These are phyloP conservation scores for Meyerozyma sp. DNA, from an alignment of 1,139 yeast genomes.

Conservation along the genomic window DNA sequence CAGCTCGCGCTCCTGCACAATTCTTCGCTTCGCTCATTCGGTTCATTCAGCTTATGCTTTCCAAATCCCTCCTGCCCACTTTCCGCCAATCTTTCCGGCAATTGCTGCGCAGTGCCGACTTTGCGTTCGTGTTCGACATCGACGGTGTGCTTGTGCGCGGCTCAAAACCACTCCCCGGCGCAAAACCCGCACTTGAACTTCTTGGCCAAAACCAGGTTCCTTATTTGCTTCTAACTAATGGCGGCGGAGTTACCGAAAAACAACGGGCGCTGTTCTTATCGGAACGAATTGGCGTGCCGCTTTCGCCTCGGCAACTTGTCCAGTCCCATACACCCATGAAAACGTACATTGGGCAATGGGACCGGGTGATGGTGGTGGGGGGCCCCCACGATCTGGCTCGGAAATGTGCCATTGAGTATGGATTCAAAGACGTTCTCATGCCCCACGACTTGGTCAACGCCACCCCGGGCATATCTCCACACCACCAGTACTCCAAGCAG, in stretches of 20 bases:
- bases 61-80: neutral
- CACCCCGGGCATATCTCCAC: slow-evolving; percentile 67
- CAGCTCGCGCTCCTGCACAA: no score
- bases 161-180: slow-evolving; percentile 60
- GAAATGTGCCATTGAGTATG: slow-evolving; percentile 69
- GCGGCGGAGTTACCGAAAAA: slow-evolving; percentile 79
- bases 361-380: slow-evolving; percentile 76
- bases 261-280: slow-evolving; percentile 57
- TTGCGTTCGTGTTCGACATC: slow-evolving; percentile 50
- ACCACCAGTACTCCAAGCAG: slow-evolving; percentile 47
- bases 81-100: neutral
- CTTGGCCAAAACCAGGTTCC: slow-evolving; percentile 62
- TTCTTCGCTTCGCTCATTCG: neutral
- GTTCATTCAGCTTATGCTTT: neutral
- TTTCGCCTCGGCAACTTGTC: slow-evolving; percentile 64
- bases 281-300: slow-evolving; percentile 39
- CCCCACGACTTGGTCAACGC: slow-evolving; percentile 65
- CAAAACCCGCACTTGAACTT: slow-evolving; percentile 56
- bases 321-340: slow-evolving; percentile 92
- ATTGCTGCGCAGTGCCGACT: neutral
- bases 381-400: slow-evolving; percentile 70
- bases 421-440: slow-evolving; percentile 73
- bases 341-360: slow-evolving; percentile 45
- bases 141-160: slow-evolving; percentile 95
- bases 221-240: slow-evolving; percentile 81